Percentiles rank a stretch among this genome's conserved stretches.
phyloP scores from a whole-genome alignment of 2,329 filamentous ascomycete species.

The Penicillium sp. region DNA sequence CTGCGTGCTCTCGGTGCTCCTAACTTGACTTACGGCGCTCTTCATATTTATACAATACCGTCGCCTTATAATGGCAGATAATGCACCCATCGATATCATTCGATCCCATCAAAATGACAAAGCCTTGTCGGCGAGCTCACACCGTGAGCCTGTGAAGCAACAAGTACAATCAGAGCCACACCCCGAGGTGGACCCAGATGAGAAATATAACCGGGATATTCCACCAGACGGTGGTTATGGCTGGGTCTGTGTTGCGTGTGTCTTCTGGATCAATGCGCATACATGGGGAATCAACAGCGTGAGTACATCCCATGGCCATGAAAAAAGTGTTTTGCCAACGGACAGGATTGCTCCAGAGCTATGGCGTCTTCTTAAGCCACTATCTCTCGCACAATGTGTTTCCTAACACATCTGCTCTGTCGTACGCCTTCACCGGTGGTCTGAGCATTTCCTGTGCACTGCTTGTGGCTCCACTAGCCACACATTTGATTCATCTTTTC shows the following conservation, averaged over 20 bases:
- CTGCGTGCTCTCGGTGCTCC: no score
- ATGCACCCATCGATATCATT: constrained; percentile 30
- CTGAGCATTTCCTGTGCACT: constrained; percentile 55
- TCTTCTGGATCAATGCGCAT: constrained; percentile 59
- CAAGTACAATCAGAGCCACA: constrained; percentile 4
- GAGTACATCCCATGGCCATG: constrained; percentile 18
- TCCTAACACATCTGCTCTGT: constrained; percentile 49
- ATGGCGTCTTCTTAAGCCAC: constrained; percentile 55
- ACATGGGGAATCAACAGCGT: constrained; percentile 70
- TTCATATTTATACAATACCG: background rate
- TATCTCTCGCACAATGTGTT: constrained; percentile 54
- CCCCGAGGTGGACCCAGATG: constrained; percentile 20
- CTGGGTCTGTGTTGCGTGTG: constrained; percentile 54
- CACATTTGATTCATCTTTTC: constrained; percentile 47
- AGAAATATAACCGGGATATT: constrained; percentile 31
- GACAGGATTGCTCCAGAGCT: constrained; percentile 28
- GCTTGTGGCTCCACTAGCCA: constrained; percentile 53
- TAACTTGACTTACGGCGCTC: no score
- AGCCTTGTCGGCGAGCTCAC: constrained; percentile 7
- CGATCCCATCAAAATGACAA: constrained; percentile 17
- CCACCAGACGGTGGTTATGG: constrained; percentile 55
- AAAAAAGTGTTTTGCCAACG: background rate
- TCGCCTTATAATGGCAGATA: constrained; percentile 26
- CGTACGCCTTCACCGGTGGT: constrained; percentile 57
- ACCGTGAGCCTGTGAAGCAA: constrained; percentile 8